Evolutionary conservation across 1,284 basidiomycete species (phyloP), one percentile per base, ranked within the genome.

Genomic region (Agaricales sp.): DNA sequence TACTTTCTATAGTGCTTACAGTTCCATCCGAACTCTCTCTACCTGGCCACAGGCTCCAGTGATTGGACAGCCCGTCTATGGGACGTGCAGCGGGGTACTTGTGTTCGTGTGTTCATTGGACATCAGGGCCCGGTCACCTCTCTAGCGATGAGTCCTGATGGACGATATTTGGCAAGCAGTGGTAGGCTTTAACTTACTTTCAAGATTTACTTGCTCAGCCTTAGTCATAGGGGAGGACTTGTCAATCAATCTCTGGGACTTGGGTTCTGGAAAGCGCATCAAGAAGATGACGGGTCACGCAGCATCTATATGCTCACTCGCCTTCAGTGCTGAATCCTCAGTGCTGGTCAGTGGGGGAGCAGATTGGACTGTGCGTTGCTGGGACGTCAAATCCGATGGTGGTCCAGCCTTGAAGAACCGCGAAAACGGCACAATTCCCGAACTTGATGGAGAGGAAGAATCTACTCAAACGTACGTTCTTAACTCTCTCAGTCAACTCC

Each of bases 241-340:
- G 16, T 80, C 87, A 2, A 95, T 99, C 67, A 92, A 89, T 61
- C 69, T 99, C 1, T 99, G 96, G 96, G 95, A 99, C 60, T 73
- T 99, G 45, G 91, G 90, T 1, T 92, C 91, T 20, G 93, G 94
- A 4, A 81, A 86, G 52, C 79, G 92, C 44, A 84, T 99, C 58
- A 99, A 99, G 71, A 94, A 92, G 65, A 97, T 99, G 93, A 84
- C 80, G 16, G 96, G 96, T 0, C 96, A 99, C 64, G 84, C 79
- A 1, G 82, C 86, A 14, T 83, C 92, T 0, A 81, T 99, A 49
- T 87, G 96, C 61, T 90, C 90, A 3, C 75, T 99, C 22, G 78
- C 88, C 1, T 99, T 98, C 66, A 92, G 88, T 53, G 86, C 85
- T 12, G 95, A 98, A 64, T 93, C 92, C 0, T 83, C 82, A 1